A percentile compares a stretch with the other conserved stretches of the same genome.
Evolutionary conservation across 2,329 filamentous ascomycete genomes (phyloP).

Genomic region (Colletotrichum lupini): DNA sequence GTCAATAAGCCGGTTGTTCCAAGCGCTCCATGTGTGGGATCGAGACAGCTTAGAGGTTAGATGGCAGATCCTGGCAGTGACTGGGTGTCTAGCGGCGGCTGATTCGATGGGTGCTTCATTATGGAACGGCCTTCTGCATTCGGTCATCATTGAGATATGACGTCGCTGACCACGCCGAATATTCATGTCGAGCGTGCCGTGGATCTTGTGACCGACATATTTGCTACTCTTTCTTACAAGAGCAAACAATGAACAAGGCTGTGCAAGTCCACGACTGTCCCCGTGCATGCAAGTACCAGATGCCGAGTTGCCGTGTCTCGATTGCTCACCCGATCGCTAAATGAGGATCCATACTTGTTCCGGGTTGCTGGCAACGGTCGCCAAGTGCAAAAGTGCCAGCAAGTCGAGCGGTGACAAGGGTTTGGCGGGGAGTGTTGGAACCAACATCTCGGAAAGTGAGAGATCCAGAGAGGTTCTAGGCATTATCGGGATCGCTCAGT

Average conservation of each 20-base stretch:
- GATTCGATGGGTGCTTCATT: not conserved
- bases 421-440: not conserved
- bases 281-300: not conserved
- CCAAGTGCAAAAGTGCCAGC: not conserved
- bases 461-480: not conserved
- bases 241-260: not conserved
- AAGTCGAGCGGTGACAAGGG: not conserved
- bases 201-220: not conserved
- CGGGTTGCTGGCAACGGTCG: slow-evolving; percentile 5
- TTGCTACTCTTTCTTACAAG: not conserved
- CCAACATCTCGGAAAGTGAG: not conserved
- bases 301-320: not conserved
- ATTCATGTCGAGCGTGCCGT: not conserved
- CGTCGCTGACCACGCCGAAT: not conserved
- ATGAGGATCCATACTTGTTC: not conserved
- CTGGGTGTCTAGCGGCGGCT: not conserved
- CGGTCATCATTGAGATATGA: not conserved
- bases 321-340: not conserved
- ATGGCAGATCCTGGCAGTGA: not conserved
- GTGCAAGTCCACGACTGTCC: not conserved
- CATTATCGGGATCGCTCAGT: slow-evolving; percentile 28
- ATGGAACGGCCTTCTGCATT: not conserved
- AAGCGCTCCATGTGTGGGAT: not conserved
- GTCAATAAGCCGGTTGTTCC: not conserved
- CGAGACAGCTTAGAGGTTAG: not conserved